A percentile compares a stretch with the other conserved stretches of the same genome.
These are phyloP conservation scores for Aegilops speltoides DNA, from an alignment of 176 grass and related monocot species.

Conservation along the genomic window DNA sequence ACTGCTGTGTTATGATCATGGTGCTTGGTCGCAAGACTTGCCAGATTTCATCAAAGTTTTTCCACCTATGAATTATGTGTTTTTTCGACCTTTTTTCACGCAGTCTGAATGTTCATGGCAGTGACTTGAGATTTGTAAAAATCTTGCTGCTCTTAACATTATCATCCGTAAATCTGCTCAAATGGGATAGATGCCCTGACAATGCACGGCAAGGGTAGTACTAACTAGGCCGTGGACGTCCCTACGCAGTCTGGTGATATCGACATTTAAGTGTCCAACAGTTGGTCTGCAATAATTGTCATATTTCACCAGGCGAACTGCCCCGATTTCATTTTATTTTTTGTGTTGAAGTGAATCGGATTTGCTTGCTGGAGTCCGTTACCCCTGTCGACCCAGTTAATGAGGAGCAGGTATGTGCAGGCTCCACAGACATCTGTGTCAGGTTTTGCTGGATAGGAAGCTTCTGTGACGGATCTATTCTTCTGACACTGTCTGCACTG, in stretches of 20 bases:
- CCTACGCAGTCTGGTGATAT: neutral
- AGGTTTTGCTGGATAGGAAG: slow-evolving; percentile 40
- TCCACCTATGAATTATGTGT: neutral
- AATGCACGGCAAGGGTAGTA: neutral
- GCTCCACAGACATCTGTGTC: slow-evolving; percentile 33
- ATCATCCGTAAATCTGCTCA: neutral
- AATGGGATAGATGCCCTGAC: slow-evolving; percentile 6
- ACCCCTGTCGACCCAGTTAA: slow-evolving; percentile 47
- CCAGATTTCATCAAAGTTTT: neutral
- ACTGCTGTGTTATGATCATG: neutral
- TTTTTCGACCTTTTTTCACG: neutral
- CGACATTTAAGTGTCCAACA: slow-evolving; percentile 18
- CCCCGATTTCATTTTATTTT: neutral
- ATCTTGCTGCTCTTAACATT: slow-evolving; percentile 9
- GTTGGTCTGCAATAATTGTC: slow-evolving; percentile 30
- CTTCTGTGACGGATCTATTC: slow-evolving; percentile 33
- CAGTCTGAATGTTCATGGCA: neutral
- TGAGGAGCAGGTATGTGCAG: slow-evolving; percentile 38
- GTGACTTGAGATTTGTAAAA: neutral
- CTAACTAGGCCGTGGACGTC: neutral
- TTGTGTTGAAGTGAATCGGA: slow-evolving; percentile 27
- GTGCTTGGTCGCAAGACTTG: too few species aligned
- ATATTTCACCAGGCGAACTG: slow-evolving; percentile 30
- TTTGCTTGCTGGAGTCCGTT: slow-evolving; percentile 43
- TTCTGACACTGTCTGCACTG: slow-evolving; percentile 39